Evolutionary conservation across 441 rosid species (phyloP).

Genomic region (Rhodomyrtus psidioides): DNA sequence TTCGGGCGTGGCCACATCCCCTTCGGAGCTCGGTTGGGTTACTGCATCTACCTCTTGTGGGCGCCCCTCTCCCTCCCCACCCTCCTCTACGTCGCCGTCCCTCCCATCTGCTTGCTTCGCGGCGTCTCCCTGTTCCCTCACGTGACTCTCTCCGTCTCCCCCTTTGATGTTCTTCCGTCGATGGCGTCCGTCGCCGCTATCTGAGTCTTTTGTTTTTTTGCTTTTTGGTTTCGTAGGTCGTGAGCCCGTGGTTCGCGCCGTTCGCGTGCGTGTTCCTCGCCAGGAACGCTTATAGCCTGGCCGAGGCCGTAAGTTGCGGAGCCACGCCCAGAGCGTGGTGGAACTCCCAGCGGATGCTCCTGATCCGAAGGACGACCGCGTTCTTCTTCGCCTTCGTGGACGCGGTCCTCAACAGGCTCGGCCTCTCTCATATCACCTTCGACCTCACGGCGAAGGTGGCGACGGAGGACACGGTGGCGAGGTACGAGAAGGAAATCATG

Average conservation of each 20-base stretch:
- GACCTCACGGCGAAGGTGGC: slow-evolving; percentile 13
- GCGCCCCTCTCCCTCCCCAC: slow-evolving; percentile 14
- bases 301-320: slow-evolving; percentile 1
- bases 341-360: slow-evolving; percentile 13
- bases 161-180: not conserved
- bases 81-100: slow-evolving; percentile 6
- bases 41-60: slow-evolving; percentile 11
- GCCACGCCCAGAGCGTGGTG: slow-evolving; percentile 13
- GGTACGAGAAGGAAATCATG: slow-evolving; percentile 11
- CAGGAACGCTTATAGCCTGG: slow-evolving; percentile 3
- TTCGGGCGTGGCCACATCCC: slow-evolving; percentile 10
- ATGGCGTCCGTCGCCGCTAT: not conserved
- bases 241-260: slow-evolving; percentile 19
- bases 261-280: slow-evolving; percentile 12
- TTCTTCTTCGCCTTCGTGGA: slow-evolving; percentile 1
- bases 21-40: slow-evolving; percentile 11
- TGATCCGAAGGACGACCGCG: slow-evolving; percentile 7
- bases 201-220: not conserved
- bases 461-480: not conserved
- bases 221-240: not conserved
- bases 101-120: slow-evolving; percentile 10
- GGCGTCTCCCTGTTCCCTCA: slow-evolving; percentile 17
- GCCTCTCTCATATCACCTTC: slow-evolving; percentile 8
- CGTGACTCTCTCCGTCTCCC: not conserved
- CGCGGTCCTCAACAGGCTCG: not conserved